These are phyloP conservation scores for Naganishia vaughanmartiniae DNA, from an alignment of 768 basidiomycete species.

Conservation along the genomic window DNA sequence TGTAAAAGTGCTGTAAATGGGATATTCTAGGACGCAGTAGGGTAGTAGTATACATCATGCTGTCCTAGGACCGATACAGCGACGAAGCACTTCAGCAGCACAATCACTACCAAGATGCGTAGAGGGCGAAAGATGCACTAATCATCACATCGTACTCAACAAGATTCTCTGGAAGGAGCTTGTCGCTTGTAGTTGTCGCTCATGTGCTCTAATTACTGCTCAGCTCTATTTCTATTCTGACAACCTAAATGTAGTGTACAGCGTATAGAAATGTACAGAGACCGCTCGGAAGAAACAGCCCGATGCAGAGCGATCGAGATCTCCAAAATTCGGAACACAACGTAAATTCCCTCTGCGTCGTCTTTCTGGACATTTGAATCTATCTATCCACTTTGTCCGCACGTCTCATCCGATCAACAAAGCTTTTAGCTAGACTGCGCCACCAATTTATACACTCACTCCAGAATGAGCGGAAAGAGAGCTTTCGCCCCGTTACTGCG, in stretches of 20 bases:
- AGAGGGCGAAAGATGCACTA: too few species aligned
- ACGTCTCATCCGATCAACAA: not conserved
- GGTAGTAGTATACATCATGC: too few species aligned
- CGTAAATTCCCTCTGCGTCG: not conserved
- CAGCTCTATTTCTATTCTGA: too few species aligned
- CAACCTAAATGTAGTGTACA: not conserved
- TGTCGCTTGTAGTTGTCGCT: too few species aligned
- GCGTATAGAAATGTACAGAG: not conserved
- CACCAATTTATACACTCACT: not conserved
- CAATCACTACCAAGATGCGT: too few species aligned
- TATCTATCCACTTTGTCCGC: not conserved
- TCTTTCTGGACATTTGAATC: not conserved
- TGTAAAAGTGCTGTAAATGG: not conserved
- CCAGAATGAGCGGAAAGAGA: not conserved
- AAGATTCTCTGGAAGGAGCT: too few species aligned
- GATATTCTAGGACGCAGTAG: not conserved
- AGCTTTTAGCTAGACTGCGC: not conserved
- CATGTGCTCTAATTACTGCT: too few species aligned
- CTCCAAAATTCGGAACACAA: conserved; percentile 17
- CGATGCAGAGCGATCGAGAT: conserved; percentile 11
- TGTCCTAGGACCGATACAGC: too few species aligned
- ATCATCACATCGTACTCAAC: too few species aligned
- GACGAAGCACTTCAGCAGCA: too few species aligned
- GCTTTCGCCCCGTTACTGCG: conserved; percentile 2
- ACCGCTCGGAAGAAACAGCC: not conserved